Percentiles rank a stretch among this genome's conserved stretches.
These are phyloP conservation scores for Thermothielavioides terrestris DNA, from an alignment of 495 filamentous ascomycete species.

Conservation along the genomic window DNA sequence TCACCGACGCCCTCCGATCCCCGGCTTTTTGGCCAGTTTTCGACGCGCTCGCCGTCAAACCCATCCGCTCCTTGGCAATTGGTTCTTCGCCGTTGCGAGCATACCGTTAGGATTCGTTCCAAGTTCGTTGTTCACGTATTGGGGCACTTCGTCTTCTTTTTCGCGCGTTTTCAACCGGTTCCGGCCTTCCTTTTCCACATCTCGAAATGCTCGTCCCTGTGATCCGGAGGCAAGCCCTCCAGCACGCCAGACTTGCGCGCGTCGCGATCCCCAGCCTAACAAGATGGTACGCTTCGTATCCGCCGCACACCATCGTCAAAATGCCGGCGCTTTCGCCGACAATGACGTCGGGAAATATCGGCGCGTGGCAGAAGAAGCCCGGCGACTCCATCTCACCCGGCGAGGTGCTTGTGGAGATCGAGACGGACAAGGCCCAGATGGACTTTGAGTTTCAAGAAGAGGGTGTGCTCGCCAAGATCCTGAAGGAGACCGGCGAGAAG, in stretches of 20 bases:
- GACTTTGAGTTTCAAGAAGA: slow-evolving; percentile 99
- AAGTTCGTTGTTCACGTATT: neutral
- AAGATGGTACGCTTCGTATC: slow-evolving; percentile 63
- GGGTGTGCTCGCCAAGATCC: slow-evolving; percentile 86
- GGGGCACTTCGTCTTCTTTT: slow-evolving; percentile 14
- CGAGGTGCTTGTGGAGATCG: slow-evolving; percentile 98
- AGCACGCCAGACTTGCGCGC: slow-evolving; percentile 34
- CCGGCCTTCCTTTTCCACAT: slow-evolving; percentile 16
- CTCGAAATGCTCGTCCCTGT: slow-evolving; percentile 44
- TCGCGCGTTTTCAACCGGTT: slow-evolving; percentile 3
- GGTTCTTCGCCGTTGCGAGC: slow-evolving; percentile 2
- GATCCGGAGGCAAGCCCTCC: slow-evolving; percentile 47
- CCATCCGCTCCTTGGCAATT: slow-evolving; percentile 17
- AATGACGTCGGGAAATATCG: slow-evolving; percentile 95
- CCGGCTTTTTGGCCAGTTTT: slow-evolving; percentile 18
- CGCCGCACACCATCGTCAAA: slow-evolving; percentile 86
- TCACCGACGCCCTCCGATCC: slow-evolving; percentile 21
- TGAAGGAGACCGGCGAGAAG: slow-evolving; percentile 91
- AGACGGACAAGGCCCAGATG: slow-evolving; percentile 99
- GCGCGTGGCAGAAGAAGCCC: slow-evolving; percentile 93
- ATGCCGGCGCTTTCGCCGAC: slow-evolving; percentile 98
- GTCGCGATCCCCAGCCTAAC: slow-evolving; percentile 38
- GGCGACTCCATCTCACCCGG: slow-evolving; percentile 83
- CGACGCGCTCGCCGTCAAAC: slow-evolving; percentile 7
- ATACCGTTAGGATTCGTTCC: neutral